Conservation (phyloP, 306 rosid genomes). For the Rosa rugosa region DNA sequence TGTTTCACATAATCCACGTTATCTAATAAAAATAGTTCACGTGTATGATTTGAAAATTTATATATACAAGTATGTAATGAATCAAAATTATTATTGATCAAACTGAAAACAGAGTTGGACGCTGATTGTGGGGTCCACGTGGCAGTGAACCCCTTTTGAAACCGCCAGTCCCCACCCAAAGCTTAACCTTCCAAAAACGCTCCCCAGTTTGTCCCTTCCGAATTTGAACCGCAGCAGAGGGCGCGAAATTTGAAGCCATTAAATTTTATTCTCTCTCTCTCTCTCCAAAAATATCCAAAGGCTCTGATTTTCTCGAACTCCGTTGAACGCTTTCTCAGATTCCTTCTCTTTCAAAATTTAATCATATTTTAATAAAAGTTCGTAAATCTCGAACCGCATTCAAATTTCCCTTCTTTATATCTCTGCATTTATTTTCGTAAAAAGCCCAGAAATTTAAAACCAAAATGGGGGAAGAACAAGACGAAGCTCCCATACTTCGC, state of each 20-base stretch:
- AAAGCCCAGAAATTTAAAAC: background rate
- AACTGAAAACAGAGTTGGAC: too few relatives aligned
- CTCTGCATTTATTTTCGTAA: background rate
- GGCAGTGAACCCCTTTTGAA: background rate
- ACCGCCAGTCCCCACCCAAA: background rate
- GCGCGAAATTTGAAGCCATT: slow-evolving; percentile 30
- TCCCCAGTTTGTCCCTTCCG: slow-evolving; percentile 16
- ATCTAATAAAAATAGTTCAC: too few relatives aligned
- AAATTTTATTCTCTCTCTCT: background rate
- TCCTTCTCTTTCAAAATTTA: slow-evolving; percentile 1
- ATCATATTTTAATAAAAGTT: background rate
- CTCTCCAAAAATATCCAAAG: background rate
- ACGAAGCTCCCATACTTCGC: background rate
- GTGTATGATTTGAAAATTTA: too few relatives aligned
- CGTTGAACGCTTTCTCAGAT: slow-evolving; percentile 4
- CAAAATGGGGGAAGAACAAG: slow-evolving; percentile 5
- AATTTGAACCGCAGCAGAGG: slow-evolving; percentile 24
- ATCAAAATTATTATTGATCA: too few relatives aligned
- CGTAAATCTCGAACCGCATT: slow-evolving; percentile 1
- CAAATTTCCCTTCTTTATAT: background rate
- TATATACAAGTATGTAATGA: too few relatives aligned
- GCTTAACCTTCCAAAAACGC: background rate
- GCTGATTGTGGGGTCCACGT: background rate
- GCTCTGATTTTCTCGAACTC: slow-evolving; percentile 8
- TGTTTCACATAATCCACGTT: too few relatives aligned